Conservation (phyloP, 169 alveolate genomes). For the Plasmodium coatneyi region DNA sequence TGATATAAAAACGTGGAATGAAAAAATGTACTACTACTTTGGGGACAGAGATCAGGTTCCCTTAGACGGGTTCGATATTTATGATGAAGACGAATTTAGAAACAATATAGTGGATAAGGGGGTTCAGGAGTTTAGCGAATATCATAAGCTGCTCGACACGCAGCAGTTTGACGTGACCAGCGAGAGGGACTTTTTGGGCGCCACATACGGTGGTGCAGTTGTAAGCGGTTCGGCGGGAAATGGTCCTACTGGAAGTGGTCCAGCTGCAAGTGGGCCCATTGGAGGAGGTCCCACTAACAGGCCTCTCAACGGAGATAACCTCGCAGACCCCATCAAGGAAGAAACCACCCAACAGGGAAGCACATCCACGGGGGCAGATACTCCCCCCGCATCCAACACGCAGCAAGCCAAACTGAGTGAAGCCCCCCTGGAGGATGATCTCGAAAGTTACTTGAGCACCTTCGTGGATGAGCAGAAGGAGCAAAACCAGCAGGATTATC, state of each 20-base stretch:
- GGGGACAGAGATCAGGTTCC: slow-evolving; percentile 40
- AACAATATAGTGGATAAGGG: not conserved
- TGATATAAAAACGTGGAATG: slow-evolving; percentile 61
- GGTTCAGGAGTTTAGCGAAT: slow-evolving; percentile 27
- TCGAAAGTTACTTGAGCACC: slow-evolving; percentile 39
- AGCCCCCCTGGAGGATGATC: not conserved
- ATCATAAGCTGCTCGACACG: slow-evolving; percentile 13
- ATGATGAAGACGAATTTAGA: slow-evolving; percentile 60
- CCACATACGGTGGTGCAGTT: slow-evolving; percentile 4
- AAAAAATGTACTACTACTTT: slow-evolving; percentile 70
- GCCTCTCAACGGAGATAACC: not conserved
- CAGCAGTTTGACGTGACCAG: not conserved
- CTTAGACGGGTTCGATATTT: slow-evolving; percentile 30
- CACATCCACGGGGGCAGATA: not conserved
- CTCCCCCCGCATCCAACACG: too few species aligned
- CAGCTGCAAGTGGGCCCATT: not conserved
- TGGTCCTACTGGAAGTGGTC: not conserved
- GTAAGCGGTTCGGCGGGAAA: not conserved
- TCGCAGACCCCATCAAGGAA: not conserved
- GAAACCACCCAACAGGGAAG: not conserved
- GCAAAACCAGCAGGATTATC: not conserved
- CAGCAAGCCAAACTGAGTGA: not conserved
- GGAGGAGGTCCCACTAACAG: not conserved
- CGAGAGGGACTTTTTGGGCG: slow-evolving; percentile 24
- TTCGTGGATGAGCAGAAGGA: slow-evolving; percentile 33